Evolutionary conservation across 2,329 filamentous ascomycete species (phyloP).

Genomic region (Tolypocladium tundrense): DNA sequence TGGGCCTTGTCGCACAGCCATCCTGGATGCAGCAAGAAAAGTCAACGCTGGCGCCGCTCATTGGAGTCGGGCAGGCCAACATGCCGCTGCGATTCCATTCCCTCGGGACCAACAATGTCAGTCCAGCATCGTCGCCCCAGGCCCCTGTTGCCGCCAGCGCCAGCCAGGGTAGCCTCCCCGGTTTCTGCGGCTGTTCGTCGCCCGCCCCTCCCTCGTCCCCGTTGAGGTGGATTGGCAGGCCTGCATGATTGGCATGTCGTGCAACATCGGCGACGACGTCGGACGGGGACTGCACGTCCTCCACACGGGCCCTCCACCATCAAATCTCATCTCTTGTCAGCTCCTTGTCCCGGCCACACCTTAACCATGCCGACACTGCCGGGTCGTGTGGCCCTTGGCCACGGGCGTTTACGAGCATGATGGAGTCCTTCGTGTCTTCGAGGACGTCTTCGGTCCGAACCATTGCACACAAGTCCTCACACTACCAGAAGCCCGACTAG

Average conservation of each 20-base stretch:
- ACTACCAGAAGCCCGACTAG: not conserved
- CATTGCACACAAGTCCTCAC: not conserved
- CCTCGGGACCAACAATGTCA: conserved; percentile 6
- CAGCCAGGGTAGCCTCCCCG: not conserved
- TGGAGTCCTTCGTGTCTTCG: not conserved
- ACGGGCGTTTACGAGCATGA: not conserved
- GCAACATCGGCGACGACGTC: conserved; percentile 6
- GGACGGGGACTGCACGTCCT: conserved; percentile 1
- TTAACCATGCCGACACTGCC: conserved; percentile 1
- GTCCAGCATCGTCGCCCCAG: not conserved
- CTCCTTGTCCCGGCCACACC: not conserved
- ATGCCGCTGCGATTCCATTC: conserved; percentile 3
- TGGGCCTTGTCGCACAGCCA: not conserved
- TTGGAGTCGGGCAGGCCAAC: not conserved
- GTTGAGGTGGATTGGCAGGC: not conserved
- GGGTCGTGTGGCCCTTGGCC: not conserved
- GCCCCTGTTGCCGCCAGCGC: not conserved
- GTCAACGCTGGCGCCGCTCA: not conserved
- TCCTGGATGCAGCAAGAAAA: not conserved
- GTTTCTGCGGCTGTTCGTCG: not conserved
- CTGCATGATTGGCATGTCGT: conserved; percentile 4
- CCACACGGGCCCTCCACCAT: conserved; percentile 4
- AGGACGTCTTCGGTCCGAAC: not conserved
- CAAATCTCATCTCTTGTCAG: conserved; percentile 8
- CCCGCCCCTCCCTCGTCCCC: not conserved